Evolutionary conservation across 148 eudicot species (phyloP).

Genomic region (Cornus suecica): DNA sequence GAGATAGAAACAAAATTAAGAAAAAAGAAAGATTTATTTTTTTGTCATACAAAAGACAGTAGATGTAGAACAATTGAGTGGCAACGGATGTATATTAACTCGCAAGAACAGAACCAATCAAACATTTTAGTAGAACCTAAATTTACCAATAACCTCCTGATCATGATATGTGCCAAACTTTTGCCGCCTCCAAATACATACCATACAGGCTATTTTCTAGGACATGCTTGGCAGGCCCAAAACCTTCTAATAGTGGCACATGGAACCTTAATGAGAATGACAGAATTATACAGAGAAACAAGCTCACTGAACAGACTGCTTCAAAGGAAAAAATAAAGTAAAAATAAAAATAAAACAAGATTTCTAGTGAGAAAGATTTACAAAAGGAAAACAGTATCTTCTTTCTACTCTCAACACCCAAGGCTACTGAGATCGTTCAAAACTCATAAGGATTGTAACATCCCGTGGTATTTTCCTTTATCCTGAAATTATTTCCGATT

Average conservation of each 20-base stretch:
- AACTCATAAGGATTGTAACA: neutral
- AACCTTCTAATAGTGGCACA: too few species aligned
- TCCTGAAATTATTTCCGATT: too few species aligned
- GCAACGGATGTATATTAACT: neutral
- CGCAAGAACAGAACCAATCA: neutral
- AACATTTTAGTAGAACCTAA: neutral
- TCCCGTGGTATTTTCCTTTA: too few species aligned
- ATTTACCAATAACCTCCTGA: neutral
- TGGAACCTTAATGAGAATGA: too few species aligned
- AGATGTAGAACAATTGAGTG: slow-evolving; percentile 5
- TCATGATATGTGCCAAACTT: neutral
- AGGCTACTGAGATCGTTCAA: neutral
- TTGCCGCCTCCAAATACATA: neutral
- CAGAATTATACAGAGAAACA: neutral
- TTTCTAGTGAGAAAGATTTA: too few species aligned
- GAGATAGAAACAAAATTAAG: slow-evolving; percentile 20
- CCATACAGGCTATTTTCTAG: neutral
- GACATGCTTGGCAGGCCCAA: neutral
- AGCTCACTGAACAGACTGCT: neutral
- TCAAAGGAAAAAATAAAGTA: neutral
- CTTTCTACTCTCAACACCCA: too few species aligned
- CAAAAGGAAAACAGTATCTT: too few species aligned
- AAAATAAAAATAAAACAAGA: too few species aligned
- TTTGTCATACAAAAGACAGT: neutral
- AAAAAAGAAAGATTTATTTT: neutral